A percentile compares a stretch with the other conserved stretches of the same genome.
Evolutionary conservation across 257 asterid species (phyloP).

Genomic region (Thymus mandschuricus): DNA sequence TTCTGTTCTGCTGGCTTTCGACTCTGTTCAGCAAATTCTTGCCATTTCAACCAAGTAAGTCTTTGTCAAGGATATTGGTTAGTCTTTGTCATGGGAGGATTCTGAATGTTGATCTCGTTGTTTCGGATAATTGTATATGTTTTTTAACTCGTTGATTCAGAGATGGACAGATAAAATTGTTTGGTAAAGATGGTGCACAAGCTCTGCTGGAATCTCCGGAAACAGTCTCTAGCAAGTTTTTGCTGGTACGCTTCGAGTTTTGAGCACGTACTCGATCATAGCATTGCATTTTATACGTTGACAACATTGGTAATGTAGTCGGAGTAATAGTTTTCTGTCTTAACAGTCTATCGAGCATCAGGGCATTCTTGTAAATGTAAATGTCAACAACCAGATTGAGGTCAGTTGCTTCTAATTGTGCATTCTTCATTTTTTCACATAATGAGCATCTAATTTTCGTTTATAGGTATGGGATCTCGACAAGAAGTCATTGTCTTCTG

Average conservation of each 20-base stretch:
- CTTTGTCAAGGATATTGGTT: too few relatives aligned
- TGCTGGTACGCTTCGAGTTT: constrained; percentile 51
- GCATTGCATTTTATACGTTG: not conserved
- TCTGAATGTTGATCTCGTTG: not conserved
- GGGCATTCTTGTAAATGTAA: constrained; percentile 67
- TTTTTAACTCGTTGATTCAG: constrained; percentile 36
- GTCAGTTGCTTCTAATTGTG: constrained; percentile 41
- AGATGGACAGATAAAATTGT: constrained; percentile 87
- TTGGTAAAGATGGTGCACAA: constrained; percentile 78
- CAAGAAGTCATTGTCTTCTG: constrained; percentile 53
- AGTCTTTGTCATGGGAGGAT: too few relatives aligned
- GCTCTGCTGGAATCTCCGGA: constrained; percentile 70
- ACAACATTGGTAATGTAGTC: constrained; percentile 19
- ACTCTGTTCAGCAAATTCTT: constrained; percentile 68
- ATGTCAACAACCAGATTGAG: constrained; percentile 77
- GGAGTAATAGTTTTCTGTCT: constrained; percentile 31
- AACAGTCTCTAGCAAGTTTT: constrained; percentile 60
- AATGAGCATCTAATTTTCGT: constrained; percentile 26
- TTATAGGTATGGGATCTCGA: constrained; percentile 88
- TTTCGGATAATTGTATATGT: not conserved
- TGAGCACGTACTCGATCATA: constrained; percentile 3
- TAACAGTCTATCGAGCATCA: constrained; percentile 81
- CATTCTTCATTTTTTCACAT: not conserved
- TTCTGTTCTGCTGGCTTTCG: constrained; percentile 54
- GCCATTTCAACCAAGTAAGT: constrained; percentile 81